Conservation (phyloP, 75 land plant species). For the Selaginella tamariscina region DNA sequence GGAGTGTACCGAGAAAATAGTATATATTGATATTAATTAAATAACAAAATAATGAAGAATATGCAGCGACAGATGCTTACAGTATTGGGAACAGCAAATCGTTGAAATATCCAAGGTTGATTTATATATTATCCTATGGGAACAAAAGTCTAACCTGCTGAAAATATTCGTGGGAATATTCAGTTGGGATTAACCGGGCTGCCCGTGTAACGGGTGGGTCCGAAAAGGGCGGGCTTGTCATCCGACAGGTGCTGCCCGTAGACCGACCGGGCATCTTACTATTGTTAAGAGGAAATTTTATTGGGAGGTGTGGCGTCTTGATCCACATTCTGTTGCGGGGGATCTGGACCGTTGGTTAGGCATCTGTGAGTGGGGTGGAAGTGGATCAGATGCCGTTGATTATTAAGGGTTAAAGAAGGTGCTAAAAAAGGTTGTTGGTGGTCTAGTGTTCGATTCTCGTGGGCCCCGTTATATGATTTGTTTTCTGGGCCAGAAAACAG, state of each 20-base stretch:
- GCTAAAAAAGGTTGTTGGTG: too few relatives aligned
- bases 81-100: too few relatives aligned
- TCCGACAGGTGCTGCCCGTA: not conserved
- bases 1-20: too few relatives aligned
- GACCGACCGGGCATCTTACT: constrained; percentile 1
- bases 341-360: not conserved
- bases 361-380: not conserved
- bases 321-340: not conserved
- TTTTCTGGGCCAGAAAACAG: not conserved
- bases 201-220: too few relatives aligned
- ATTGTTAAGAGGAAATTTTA: not conserved
- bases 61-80: too few relatives aligned
- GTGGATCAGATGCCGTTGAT: not conserved
- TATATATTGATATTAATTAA: too few relatives aligned
- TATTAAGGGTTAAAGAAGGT: not conserved
- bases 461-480: not conserved
- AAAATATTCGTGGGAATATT: not conserved
- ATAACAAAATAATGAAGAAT: too few relatives aligned
- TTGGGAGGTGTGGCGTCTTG: not conserved
- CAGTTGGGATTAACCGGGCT: too few relatives aligned
- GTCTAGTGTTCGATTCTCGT: not conserved
- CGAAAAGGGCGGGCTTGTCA: not conserved
- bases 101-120: too few relatives aligned
- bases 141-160: too few relatives aligned
- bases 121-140: too few relatives aligned